Percentiles rank a stretch among this genome's conserved stretches.
Evolutionary conservation across 139 green algal species (phyloP).

Genomic region (Micractinium conductrix): DNA sequence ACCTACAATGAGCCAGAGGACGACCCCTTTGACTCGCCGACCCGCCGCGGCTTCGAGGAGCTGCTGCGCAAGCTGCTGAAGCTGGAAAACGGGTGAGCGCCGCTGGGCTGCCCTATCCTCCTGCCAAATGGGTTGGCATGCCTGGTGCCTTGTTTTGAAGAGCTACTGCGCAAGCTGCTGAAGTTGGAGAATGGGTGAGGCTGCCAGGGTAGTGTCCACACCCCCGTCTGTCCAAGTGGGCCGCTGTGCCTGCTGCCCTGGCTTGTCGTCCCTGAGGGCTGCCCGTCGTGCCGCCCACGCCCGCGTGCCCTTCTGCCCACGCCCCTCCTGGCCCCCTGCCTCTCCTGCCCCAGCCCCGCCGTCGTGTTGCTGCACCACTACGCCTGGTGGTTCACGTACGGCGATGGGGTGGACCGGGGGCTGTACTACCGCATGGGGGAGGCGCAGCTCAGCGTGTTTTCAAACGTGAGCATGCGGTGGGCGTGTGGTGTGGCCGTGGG

Average conservation of each 20-base stretch:
- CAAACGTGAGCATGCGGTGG: conserved; percentile 3
- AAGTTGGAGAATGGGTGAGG: neutral
- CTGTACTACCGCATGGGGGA: conserved; percentile 28
- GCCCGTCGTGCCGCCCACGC: no score
- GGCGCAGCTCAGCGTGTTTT: conserved; percentile 16
- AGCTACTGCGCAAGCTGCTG: conserved; percentile 50
- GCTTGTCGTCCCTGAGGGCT: conserved; percentile 7
- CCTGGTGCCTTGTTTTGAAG: conserved; percentile 25
- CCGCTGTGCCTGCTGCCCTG: neutral
- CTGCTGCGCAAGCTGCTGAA: conserved; percentile 48
- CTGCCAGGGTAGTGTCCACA: no score
- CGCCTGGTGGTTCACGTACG: conserved; percentile 31
- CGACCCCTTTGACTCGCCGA: conserved; percentile 22
- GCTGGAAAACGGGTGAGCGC: neutral
- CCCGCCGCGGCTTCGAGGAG: conserved; percentile 40
- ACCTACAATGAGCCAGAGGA: conserved; percentile 23
- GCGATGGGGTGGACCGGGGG: conserved; percentile 22
- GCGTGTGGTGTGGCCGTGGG: neutral
- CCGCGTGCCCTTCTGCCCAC: no score
- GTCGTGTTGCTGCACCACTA: conserved; percentile 38
- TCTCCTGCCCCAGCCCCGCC: conserved; percentile 4
- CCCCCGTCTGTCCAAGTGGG: neutral
- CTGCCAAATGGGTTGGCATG: neutral
- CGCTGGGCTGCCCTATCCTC: neutral
- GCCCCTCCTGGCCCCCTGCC: no score